Conservation (phyloP, 805 yeast genomes). For the Metschnikowia arizonensis region DNA sequence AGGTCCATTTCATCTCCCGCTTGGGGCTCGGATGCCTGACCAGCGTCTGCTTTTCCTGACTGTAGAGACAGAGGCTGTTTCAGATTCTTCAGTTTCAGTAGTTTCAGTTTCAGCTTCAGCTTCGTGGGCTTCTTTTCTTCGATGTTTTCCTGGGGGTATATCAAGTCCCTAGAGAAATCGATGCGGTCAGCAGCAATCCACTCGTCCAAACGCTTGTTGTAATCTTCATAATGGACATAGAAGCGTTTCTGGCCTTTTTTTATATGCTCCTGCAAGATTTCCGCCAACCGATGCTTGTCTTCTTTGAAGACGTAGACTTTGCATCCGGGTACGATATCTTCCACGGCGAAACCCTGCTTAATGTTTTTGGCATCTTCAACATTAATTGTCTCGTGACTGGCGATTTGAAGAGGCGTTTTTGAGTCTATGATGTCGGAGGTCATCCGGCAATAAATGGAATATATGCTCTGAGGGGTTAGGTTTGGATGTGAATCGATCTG, state of each 20-base stretch:
- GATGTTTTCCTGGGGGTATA: constrained; percentile 62
- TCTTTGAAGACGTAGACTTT: constrained; percentile 81
- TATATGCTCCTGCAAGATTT: constrained; percentile 69
- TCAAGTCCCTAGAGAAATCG: constrained; percentile 65
- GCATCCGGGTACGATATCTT: constrained; percentile 68
- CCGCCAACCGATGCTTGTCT: constrained; percentile 76
- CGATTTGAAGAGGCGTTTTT: constrained; percentile 11
- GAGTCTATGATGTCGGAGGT: constrained; percentile 6
- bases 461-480: too few species aligned
- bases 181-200: constrained; percentile 79
- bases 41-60: constrained; percentile 16
- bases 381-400: background rate
- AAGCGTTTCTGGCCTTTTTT: constrained; percentile 75
- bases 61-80: constrained; percentile 2
- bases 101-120: constrained; percentile 22
- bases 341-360: constrained; percentile 25
- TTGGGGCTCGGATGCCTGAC: constrained; percentile 23
- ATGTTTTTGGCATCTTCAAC: background rate
- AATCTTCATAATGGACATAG: constrained; percentile 92
- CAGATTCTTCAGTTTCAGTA: constrained; percentile 10
- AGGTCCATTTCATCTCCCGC: constrained; percentile 71
- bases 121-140: constrained; percentile 38
- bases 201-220: constrained; percentile 93
- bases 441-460: too few species aligned
- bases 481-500: background rate